These are phyloP conservation scores for Alternaria arbusti DNA, from an alignment of 2,329 filamentous ascomycete species.

Conservation along the genomic window DNA sequence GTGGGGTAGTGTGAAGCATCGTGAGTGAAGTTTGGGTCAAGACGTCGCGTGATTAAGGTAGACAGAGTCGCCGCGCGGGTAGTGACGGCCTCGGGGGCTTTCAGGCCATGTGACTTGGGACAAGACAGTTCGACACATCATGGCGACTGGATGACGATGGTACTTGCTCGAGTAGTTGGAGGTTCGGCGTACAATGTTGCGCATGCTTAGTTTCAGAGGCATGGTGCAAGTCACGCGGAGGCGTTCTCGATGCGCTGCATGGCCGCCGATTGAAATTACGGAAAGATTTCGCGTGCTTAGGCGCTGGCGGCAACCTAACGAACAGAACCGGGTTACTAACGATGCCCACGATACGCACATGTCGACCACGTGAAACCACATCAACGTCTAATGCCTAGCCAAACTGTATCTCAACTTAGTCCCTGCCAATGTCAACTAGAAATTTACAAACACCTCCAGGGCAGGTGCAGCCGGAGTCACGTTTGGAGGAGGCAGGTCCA, in stretches of 20 bases:
- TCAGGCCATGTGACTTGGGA: neutral
- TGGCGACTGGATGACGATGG: neutral
- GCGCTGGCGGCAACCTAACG: neutral
- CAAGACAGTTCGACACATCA: neutral
- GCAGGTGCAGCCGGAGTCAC: neutral
- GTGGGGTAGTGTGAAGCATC: neutral
- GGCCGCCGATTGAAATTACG: neutral
- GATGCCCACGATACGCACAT: neutral
- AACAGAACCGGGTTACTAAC: constrained; percentile 9
- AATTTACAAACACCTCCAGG: neutral
- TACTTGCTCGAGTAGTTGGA: neutral
- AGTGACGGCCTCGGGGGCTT: neutral
- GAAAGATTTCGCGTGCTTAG: neutral
- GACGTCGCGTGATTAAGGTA: neutral
- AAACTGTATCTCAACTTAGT: neutral
- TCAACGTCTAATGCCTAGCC: neutral
- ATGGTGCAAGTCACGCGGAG: neutral
- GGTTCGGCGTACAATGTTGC: neutral
- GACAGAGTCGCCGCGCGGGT: neutral
- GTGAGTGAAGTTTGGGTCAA: constrained; percentile 1
- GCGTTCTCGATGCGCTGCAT: neutral
- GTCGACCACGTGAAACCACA: neutral
- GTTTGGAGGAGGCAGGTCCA: neutral
- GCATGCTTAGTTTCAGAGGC: neutral
- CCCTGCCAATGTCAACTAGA: neutral